A percentile compares a stretch with the other conserved stretches of the same genome.
Conservation (phyloP, 2,329 filamentous ascomycete species). For the Lizonia empirigonia region DNA sequence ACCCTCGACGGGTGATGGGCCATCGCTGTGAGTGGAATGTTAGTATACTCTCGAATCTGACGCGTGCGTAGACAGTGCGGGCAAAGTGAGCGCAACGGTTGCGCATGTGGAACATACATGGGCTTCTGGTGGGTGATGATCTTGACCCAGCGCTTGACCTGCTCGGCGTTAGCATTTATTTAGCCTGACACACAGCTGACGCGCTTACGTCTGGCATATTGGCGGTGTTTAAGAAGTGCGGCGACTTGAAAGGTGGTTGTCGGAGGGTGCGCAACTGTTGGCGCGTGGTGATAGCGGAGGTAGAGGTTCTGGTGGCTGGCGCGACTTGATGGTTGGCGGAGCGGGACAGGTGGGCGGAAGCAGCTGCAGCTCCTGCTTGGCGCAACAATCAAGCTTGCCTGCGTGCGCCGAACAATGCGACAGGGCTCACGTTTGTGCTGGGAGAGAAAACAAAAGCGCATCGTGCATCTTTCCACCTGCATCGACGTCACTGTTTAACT, state of each 20-base stretch:
- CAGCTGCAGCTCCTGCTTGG: conserved; percentile 21
- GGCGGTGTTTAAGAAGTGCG: conserved; percentile 13
- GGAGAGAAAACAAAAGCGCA: not conserved
- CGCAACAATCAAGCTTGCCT: conserved; percentile 11
- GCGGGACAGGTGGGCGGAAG: conserved; percentile 15
- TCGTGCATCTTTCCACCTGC: not conserved
- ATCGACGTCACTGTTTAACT: conserved; percentile 1
- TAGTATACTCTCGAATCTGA: conserved; percentile 16
- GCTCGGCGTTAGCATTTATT: conserved; percentile 18
- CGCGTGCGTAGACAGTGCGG: conserved; percentile 8
- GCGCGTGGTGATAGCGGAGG: conserved; percentile 21
- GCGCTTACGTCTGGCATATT: conserved; percentile 55
- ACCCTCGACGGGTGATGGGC: conserved; percentile 79
- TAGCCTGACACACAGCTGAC: not conserved
- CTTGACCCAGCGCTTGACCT: conserved; percentile 86
- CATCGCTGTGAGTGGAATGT: conserved; percentile 61
- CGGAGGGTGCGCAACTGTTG: conserved; percentile 21
- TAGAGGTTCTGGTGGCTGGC: conserved; percentile 22
- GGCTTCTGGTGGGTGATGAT: conserved; percentile 90
- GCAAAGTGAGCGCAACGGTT: conserved; percentile 17
- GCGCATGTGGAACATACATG: conserved; percentile 66
- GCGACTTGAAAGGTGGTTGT: not conserved
- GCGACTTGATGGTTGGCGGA: conserved; percentile 28
- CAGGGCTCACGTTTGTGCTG: not conserved
- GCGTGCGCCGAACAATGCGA: conserved; percentile 8